These are phyloP conservation scores for Flaveria trinervia DNA, from an alignment of 129 eudicot species.

Conservation along the genomic window DNA sequence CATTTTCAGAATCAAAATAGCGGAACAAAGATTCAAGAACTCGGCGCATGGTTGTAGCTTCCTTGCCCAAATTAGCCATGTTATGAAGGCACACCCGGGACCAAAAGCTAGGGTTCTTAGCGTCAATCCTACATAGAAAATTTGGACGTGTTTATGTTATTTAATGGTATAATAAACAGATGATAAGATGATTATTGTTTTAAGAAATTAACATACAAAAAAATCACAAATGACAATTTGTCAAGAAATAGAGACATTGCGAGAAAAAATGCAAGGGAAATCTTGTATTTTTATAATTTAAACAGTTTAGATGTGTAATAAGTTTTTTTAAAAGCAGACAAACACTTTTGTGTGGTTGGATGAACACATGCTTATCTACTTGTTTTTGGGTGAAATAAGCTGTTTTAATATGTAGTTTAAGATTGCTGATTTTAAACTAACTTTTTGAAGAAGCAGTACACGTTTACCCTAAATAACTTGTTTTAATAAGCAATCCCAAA, in stretches of 20 bases:
- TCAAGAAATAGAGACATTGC: too few relatives aligned
- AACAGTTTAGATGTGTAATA: neutral
- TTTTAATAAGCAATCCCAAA: neutral
- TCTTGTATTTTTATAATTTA: neutral
- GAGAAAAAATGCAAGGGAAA: neutral
- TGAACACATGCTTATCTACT: neutral
- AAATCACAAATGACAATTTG: neutral
- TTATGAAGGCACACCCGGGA: slow-evolving; percentile 82
- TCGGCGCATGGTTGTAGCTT: slow-evolving; percentile 90
- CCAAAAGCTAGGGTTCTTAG: slow-evolving; percentile 83
- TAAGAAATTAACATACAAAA: neutral
- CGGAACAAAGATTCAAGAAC: slow-evolving; percentile 89
- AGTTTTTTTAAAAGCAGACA: neutral
- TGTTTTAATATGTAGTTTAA: neutral
- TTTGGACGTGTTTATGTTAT: neutral
- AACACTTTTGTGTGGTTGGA: slow-evolving; percentile 8
- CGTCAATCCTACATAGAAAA: slow-evolving; percentile 60
- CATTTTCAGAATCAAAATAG: slow-evolving; percentile 63
- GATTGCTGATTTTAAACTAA: neutral
- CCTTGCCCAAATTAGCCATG: slow-evolving; percentile 90
- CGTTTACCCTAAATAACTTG: neutral
- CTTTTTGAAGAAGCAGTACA: neutral
- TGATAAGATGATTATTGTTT: neutral
- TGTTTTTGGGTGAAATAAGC: neutral
- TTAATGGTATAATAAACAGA: neutral